These are phyloP conservation scores for Microsporum audouinii DNA, from an alignment of 2,329 filamentous ascomycete genomes.

Conservation along the genomic window DNA sequence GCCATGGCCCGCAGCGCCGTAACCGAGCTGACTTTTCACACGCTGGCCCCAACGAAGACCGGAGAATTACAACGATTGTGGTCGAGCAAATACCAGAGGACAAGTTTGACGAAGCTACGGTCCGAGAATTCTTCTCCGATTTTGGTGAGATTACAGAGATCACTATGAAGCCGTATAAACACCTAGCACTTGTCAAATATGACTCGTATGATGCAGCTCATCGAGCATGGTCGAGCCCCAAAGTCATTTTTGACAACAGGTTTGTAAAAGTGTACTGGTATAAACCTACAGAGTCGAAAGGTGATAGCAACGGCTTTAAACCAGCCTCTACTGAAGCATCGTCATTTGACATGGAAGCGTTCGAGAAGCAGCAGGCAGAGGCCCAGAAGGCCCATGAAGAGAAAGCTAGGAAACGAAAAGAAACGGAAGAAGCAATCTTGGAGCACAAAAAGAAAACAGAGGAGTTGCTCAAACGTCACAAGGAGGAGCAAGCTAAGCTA, in stretches of 20 bases:
- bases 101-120: conserved; percentile 41
- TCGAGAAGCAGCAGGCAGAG: conserved; percentile 45
- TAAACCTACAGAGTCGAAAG: conserved; percentile 31
- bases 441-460: conserved; percentile 44
- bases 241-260: conserved; percentile 52
- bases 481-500: conserved; percentile 44
- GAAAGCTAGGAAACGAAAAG: conserved; percentile 40
- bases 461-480: conserved; percentile 41
- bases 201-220: conserved; percentile 41
- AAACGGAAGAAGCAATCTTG: conserved; percentile 40
- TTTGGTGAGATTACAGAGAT: conserved; percentile 47
- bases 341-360: conserved; percentile 43
- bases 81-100: conserved; percentile 52
- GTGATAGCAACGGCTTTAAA: conserved; percentile 23
- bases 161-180: conserved; percentile 43
- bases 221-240: conserved; percentile 48
- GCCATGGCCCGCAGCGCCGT: conserved; percentile 28
- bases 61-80: conserved; percentile 45
- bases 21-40: conserved; percentile 44
- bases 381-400: conserved; percentile 48
- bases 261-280: conserved; percentile 56
- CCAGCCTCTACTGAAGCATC: conserved; percentile 23
- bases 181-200: conserved; percentile 46
- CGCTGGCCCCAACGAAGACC: conserved; percentile 41
- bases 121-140: conserved; percentile 47